phyloP scores from a whole-genome alignment of 768 basidiomycete genomes.

The Phanerodontia chrysosporium region DNA sequence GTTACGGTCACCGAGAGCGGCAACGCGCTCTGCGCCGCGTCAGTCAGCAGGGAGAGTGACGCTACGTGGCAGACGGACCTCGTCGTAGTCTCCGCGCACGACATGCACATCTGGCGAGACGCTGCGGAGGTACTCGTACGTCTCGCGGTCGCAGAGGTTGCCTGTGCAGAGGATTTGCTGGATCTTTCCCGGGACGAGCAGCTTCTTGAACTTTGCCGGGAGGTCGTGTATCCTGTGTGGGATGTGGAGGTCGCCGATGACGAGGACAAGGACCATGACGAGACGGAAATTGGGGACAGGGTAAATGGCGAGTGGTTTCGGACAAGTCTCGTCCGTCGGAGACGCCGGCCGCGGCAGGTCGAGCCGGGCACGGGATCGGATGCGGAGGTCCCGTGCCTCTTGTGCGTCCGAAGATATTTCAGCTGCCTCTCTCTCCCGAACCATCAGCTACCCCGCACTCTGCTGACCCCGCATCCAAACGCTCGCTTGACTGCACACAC shows the following conservation, averaged over 20 bases:
- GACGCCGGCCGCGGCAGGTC: slow-evolving; percentile 4
- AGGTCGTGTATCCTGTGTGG: slow-evolving; percentile 88
- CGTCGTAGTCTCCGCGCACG: slow-evolving; percentile 93
- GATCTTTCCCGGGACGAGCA: slow-evolving; percentile 86
- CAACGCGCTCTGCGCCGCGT: slow-evolving; percentile 55
- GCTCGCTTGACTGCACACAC: background rate
- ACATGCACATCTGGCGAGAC: slow-evolving; percentile 92
- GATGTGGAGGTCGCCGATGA: slow-evolving; percentile 97
- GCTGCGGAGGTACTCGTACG: slow-evolving; percentile 91
- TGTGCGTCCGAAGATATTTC: slow-evolving; percentile 1
- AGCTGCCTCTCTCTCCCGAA: slow-evolving; percentile 1
- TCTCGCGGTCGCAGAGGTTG: slow-evolving; percentile 96
- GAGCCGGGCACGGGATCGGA: background rate
- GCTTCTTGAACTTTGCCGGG: slow-evolving; percentile 94
- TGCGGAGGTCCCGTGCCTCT: background rate
- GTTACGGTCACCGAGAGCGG: slow-evolving; percentile 77
- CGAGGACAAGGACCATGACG: slow-evolving; percentile 86
- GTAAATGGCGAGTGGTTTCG: background rate
- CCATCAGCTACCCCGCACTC: slow-evolving; percentile 3
- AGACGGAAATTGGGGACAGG: background rate
- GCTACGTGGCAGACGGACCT: slow-evolving; percentile 45
- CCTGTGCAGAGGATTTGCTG: slow-evolving; percentile 97
- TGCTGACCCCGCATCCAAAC: background rate
- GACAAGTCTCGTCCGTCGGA: background rate
- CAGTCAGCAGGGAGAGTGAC: background rate